Evolutionary conservation across 768 basidiomycete species (phyloP), one percentile per base, ranked within the genome.

Genomic region (Astraeus odoratus): DNA sequence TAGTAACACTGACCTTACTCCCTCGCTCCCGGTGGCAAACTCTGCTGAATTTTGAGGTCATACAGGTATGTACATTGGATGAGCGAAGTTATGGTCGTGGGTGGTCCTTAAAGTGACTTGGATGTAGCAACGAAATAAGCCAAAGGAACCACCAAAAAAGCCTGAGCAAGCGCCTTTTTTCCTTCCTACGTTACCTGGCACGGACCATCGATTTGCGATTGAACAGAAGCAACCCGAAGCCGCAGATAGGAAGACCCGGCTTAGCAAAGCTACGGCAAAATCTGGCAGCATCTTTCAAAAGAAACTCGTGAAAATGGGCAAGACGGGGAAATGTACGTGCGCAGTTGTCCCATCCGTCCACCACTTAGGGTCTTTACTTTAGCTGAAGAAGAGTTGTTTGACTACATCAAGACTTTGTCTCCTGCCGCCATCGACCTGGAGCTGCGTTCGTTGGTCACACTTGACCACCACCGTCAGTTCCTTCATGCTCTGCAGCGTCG

Each of bases 91-190:
- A 8, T 22, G 9, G 23, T n/a, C n/a, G 10, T 3, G 15, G 34
- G 29, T 31, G 15, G 40, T 9, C 33, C 20, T 36, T 26, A 26
- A n/a, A n/a, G n/a, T 29, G 7, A 24, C 38, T 25, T 19, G 34
- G 33, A 13, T 41, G 39, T 8, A 95, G 86, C 85, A 87, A 76
- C 83, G 96, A 44, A 98, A 98, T 63, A 96, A 94, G 71, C 93
- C 96, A 10, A 92, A 86, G 64, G 94, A 96, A 51, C 80, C 93
- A 0, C 92, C 93, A 6, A 97, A 98, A 65, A 86, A 84, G 20
- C 90, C 91, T 10, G 95, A 97, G 66, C 78, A 90, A 48, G 95
- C 93, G 1, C 96, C 96, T 0, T 99, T 99, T 73, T 99, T 98
- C 73, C 70, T 99, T 13, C 96, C 95, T 18, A 91, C 93, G 1